Evolutionary conservation across 176 grass and related monocot species (phyloP), one percentile per base, ranked within the genome.

Genomic region (Aechmea fasciata): DNA sequence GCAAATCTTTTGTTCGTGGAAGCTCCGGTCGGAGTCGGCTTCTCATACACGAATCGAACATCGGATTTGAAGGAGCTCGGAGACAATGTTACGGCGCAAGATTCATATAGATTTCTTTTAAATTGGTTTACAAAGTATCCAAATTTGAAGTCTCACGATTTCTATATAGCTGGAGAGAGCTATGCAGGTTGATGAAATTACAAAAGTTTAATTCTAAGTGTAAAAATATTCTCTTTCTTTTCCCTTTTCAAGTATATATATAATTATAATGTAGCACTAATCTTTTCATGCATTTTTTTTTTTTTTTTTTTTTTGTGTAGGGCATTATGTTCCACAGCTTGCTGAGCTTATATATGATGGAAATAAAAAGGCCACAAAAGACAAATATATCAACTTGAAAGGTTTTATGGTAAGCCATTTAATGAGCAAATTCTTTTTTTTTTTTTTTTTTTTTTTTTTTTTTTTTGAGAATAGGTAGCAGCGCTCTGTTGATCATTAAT

Each of bases 251-350:
- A 9, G n/a, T 13, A 57, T 57, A 3, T 8, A 61, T 14, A 61
- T 61, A 22, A 22, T 2, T 61, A 61, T 19, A 22, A 18, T 15
- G 55, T 19, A 18, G 17, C n/a, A 61, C 15, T 19, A 22, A 61
- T 61, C 15, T 61, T 61, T 15, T 57, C 69, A 11, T 50, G 20
- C 41, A 50, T 26, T 26, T 26, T 26, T 26, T 26, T 26, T 26
- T 29, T 33, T 25, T 72, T 67, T 22, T 71, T 11, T 9, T 57
- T 62, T 49, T 51, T 71, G 11, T n/a, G 41, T 62, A 96, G 93
- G 93, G 72, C 93, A 96, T 64, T 96, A 96, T 73, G 93, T 92
- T 59, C 93, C 93, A 41, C 93, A 96, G 76, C 88, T 96, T 49
- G 81, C 93, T 15, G 85, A 96, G 77, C 79, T 83, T n/a, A 87